These are phyloP conservation scores for Escallonia herrerae DNA, from an alignment of 129 eudicot genomes.

Conservation along the genomic window DNA sequence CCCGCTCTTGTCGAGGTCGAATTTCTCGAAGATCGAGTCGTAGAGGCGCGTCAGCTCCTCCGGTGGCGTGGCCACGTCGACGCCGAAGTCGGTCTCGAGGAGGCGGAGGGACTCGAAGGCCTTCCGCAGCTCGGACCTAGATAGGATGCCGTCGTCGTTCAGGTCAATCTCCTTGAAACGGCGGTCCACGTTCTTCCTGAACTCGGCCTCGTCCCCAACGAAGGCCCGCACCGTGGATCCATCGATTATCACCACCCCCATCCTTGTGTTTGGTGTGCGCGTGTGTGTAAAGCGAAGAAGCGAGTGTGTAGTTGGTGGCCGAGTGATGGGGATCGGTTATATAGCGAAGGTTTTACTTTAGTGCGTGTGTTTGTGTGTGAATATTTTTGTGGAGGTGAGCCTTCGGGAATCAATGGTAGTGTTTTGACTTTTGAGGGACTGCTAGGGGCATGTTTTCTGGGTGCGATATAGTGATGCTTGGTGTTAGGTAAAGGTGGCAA, in stretches of 20 bases:
- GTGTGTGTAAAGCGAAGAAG: too few species aligned
- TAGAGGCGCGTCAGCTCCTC: constrained; percentile 60
- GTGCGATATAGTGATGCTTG: too few species aligned
- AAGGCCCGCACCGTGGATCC: constrained; percentile 75
- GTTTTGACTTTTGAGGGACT: too few species aligned
- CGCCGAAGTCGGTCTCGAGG: constrained; percentile 71
- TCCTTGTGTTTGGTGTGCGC: not conserved
- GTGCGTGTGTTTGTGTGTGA: too few species aligned
- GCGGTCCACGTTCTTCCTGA: constrained; percentile 54
- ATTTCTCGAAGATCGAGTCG: constrained; percentile 54
- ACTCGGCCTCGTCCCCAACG: constrained; percentile 58
- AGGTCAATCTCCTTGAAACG: constrained; percentile 46
- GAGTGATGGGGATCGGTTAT: too few species aligned
- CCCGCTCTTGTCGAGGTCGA: constrained; percentile 56
- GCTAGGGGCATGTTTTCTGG: too few species aligned
- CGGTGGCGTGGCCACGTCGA: constrained; percentile 50
- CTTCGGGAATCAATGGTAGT: too few species aligned
- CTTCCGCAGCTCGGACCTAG: constrained; percentile 67
- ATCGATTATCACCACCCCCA: constrained; percentile 80
- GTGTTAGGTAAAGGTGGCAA: too few species aligned
- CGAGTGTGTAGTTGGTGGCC: too few species aligned
- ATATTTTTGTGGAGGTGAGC: too few species aligned
- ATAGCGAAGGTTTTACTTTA: too few species aligned
- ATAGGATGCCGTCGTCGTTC: constrained; percentile 75
- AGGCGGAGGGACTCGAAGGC: constrained; percentile 68